Evolutionary conservation across 208 protist genomes (phyloP), one percentile per base, ranked within the genome.

Genomic region (Trypanosoma vivax): DNA sequence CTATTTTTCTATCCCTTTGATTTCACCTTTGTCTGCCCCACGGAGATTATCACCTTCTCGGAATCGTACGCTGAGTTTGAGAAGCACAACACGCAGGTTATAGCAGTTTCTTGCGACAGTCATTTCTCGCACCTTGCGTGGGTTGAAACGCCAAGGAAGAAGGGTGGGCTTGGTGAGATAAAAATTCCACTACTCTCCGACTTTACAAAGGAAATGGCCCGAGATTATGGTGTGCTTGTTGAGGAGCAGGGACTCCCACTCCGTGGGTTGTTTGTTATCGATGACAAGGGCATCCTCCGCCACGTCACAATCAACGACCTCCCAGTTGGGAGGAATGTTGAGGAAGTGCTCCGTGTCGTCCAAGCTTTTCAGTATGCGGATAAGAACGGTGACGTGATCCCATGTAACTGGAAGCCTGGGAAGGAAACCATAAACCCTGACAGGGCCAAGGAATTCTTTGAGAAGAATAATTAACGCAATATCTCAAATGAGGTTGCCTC

Each of bases 11-110:
- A 98, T 60, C 96, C 96, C 19, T 81, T 97, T 60, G 95, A 98
- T 63, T 98, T 97, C 72, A 97, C 96, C 0, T 98, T 98, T 75
- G 95, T 98, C 2, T 98, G 96, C 77, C 96, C 96, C 29, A 98
- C 96, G 16, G 96, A 98, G 78, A 94, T 98, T 50, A 93, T 90
- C 30, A 88, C 96, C 34, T 98, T 98, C 74, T 90, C 69, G 3
- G 94, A 98, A 38, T 68, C 82, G 47, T 62, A 70, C 53, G 63
- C 68, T 1, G 88, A 98, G 52, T 98, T 98, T 79, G 70, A 88
- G 46, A 82, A 86, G 48, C 59, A 92, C 5, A 86, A 90, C 59
- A 65, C 83, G 7, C 89, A 98, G 59, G 82, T 98, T 6, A 53
- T 97, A 38, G 95, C 88, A 23, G 71, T 89, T 18, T 97, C 92